Base-by-base conservation (phyloP, 805 yeast species). In the Ogataea parapolymorpha region DNA sequence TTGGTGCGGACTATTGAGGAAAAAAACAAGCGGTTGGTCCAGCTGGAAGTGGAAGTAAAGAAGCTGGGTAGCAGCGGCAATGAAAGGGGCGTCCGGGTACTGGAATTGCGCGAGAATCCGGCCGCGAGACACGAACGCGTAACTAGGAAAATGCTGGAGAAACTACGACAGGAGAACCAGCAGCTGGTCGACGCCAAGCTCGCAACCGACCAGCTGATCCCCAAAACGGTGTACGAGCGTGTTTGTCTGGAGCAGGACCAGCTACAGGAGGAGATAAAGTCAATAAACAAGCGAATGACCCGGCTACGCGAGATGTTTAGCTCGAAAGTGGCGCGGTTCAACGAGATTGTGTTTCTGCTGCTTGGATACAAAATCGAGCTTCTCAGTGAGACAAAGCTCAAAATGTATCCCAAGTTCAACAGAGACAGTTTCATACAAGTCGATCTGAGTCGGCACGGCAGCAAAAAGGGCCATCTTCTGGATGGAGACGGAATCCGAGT, bases 361-460 rank as follows among this genome's bases (percentile, higher is more conserved):
- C 70, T 89, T 37, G 96, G 96, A 0, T 87, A 77, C 59, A 73
- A 75, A 34, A 64, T 88, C 17, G 95, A 85, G 55, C 81, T 86
- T 48, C 61, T 79, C 56, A 67, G 71, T 49, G 66, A 79, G 65
- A 61, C 74, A 58, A 66, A 77, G 67, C 67, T 82, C 53, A 68
- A 83, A 62, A 65, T 80, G 53, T 62, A 48, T 4, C 41, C 49
- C 13, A 37, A 38, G 56, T 48, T 51, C 57, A 44, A 47, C 32
- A 32, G 27, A 11, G 43, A 46, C 15, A 55, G 58, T 10, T 46
- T 44, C 5, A 58, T 58, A 8, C 55, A 54, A 5, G 50, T 49
- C 18, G 55, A 51, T 13, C 37, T 48, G 28, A 40, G 39, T 6
- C 44, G 45, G 15, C 37, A 28, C 16, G 46, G 48, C 8, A 38